These are phyloP conservation scores for Cryptococcus sp. DNA, from an alignment of 1,284 basidiomycete species.

Conservation along the genomic window DNA sequence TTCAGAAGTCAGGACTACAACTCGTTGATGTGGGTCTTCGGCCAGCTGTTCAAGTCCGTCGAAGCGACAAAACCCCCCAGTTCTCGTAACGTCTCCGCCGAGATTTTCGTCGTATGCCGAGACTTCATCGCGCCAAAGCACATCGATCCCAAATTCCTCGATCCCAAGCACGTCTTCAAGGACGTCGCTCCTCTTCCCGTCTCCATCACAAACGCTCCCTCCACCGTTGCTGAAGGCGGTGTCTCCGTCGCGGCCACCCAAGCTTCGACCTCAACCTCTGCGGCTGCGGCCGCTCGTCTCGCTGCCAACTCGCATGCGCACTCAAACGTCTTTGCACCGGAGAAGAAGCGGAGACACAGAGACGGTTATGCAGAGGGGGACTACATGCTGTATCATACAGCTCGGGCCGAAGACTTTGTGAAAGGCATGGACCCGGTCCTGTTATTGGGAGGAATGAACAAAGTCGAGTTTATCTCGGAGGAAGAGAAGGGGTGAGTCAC, in stretches of 20 bases:
- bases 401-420: constrained; percentile 75
- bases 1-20: constrained; percentile 99
- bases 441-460: constrained; percentile 79
- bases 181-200: constrained; percentile 63
- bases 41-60: constrained; percentile 92
- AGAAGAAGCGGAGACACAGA: constrained; percentile 90
- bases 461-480: constrained; percentile 77
- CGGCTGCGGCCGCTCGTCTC: constrained; percentile 40
- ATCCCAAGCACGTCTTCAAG: constrained; percentile 97
- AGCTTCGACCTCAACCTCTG: constrained; percentile 35
- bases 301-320: constrained; percentile 56
- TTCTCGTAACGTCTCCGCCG: constrained; percentile 98
- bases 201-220: constrained; percentile 35
- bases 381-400: constrained; percentile 82
- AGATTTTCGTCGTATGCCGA: constrained; percentile 98
- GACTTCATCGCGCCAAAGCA: constrained; percentile 92
- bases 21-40: constrained; percentile 98
- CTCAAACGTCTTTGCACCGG: constrained; percentile 93
- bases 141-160: constrained; percentile 98
- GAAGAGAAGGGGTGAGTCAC: constrained; percentile 77
- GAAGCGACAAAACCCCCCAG: constrained; percentile 99
- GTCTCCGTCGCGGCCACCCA: constrained; percentile 24
- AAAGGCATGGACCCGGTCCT: constrained; percentile 69
- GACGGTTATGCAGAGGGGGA: constrained; percentile 97
- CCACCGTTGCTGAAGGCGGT: constrained; percentile 17